Conservation (phyloP, 352 stramenopile genomes). For the Phytopythium kandeliae region DNA sequence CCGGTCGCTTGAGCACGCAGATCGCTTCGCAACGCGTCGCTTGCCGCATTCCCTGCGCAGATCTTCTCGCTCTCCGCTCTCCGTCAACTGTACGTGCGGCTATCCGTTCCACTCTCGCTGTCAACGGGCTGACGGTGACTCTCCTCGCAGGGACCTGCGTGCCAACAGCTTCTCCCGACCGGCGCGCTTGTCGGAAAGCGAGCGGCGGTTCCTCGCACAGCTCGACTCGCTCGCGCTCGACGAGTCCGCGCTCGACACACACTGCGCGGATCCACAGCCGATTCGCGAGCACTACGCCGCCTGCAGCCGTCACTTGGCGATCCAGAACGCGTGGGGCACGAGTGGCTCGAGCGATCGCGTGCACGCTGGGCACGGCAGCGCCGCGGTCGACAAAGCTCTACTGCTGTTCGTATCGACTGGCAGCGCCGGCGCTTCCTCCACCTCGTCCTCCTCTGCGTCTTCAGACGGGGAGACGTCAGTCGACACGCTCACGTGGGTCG, state of each 20-base stretch:
- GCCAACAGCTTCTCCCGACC: slow-evolving; percentile 9
- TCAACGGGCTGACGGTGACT: not conserved
- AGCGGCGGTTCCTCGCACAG: slow-evolving; percentile 4
- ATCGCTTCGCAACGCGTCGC: slow-evolving; percentile 16
- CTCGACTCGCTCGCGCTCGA: slow-evolving; percentile 13
- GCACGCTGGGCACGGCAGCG: not conserved
- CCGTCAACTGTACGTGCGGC: slow-evolving; percentile 7
- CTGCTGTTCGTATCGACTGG: slow-evolving; percentile 2
- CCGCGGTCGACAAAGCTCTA: not conserved
- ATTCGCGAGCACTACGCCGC: slow-evolving; percentile 9
- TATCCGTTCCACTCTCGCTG: no score
- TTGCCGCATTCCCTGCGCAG: slow-evolving; percentile 9
- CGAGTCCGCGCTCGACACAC: slow-evolving; percentile 2
- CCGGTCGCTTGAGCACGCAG: not conserved
- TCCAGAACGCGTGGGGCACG: not conserved
- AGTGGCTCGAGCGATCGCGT: not conserved
- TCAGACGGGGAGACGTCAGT: not conserved
- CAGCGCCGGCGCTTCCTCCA: not conserved
- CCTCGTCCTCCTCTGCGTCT: not conserved
- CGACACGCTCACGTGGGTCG: slow-evolving; percentile 8
- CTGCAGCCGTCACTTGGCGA: slow-evolving; percentile 1
- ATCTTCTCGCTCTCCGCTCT: slow-evolving; percentile 13
- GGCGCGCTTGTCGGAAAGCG: slow-evolving; percentile 7
- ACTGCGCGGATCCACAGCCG: slow-evolving; percentile 8
- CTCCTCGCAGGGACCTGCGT: slow-evolving; percentile 13